Conservation (phyloP, 2,329 filamentous ascomycete genomes). For the Didymella lethalis region DNA sequence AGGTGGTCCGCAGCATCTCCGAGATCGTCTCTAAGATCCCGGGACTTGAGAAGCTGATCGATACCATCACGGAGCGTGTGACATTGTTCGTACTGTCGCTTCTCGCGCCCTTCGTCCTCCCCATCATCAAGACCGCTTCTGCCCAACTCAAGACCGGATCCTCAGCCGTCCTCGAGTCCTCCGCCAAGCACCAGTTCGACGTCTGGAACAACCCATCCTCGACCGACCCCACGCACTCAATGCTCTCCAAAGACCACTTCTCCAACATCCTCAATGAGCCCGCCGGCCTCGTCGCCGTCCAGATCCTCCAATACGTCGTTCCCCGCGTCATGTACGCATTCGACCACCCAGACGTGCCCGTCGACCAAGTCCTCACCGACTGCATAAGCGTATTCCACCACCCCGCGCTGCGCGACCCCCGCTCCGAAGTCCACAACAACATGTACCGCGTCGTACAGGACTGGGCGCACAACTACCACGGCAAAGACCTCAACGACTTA, state of each 20-base stretch:
- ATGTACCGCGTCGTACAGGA: conserved; percentile 89
- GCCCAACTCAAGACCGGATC: conserved; percentile 87
- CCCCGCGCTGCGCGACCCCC: conserved; percentile 78
- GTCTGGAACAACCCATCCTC: conserved; percentile 58
- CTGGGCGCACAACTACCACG: conserved; percentile 78
- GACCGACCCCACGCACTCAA: conserved; percentile 60
- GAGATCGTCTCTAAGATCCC: conserved; percentile 90
- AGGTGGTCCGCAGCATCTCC: conserved; percentile 86
- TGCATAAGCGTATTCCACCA: conserved; percentile 88
- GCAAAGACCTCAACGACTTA: conserved; percentile 73
- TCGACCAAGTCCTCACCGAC: conserved; percentile 84
- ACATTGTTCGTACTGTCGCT: conserved; percentile 92
- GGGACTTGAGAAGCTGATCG: conserved; percentile 85
- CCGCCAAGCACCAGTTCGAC: conserved; percentile 59
- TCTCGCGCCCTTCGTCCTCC: conserved; percentile 88
- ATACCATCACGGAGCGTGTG: conserved; percentile 91
- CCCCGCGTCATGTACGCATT: conserved; percentile 91
- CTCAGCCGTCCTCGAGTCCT: conserved; percentile 68
- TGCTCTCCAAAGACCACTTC: conserved; percentile 62
- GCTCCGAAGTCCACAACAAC: conserved; percentile 78
- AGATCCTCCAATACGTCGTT: conserved; percentile 82
- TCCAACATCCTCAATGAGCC: conserved; percentile 60
- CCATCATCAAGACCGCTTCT: conserved; percentile 87
- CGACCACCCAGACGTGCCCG: conserved; percentile 84
- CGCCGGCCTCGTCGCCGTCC: conserved; percentile 57